phyloP scores from a whole-genome alignment of 2,329 filamentous ascomycete genomes.

The Ascosphaera pollenicola region DNA sequence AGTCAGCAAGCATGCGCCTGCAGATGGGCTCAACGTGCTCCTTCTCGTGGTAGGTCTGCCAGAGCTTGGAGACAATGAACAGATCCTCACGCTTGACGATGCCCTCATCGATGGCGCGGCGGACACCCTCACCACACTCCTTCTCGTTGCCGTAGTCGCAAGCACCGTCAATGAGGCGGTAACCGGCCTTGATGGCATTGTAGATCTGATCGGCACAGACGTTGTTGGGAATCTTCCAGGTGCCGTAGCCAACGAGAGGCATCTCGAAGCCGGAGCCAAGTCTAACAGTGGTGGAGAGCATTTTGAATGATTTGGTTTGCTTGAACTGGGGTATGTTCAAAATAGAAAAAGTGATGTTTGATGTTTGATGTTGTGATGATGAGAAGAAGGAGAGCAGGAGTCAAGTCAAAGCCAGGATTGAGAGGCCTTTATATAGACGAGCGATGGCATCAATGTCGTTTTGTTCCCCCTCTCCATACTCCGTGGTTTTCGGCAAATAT shows the following conservation, averaged over 20 bases:
- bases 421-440: too few relatives aligned
- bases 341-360: background rate
- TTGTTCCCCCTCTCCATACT: too few relatives aligned
- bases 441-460: too few relatives aligned
- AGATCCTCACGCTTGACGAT: slow-evolving; percentile 67
- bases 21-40: slow-evolving; percentile 55
- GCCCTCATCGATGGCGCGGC: slow-evolving; percentile 59
- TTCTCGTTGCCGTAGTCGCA: slow-evolving; percentile 64
- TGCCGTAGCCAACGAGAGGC: slow-evolving; percentile 25
- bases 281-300: slow-evolving; percentile 6
- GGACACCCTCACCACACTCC: slow-evolving; percentile 54
- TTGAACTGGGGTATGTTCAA: background rate
- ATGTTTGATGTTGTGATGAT: background rate
- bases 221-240: slow-evolving; percentile 65
- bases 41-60: slow-evolving; percentile 75
- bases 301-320: slow-evolving; percentile 5
- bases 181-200: slow-evolving; percentile 41
- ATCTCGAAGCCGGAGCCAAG: slow-evolving; percentile 14
- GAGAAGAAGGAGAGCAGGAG: too few relatives aligned
- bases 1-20: slow-evolving; percentile 58
- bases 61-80: slow-evolving; percentile 84
- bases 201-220: slow-evolving; percentile 57
- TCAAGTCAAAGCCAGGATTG: too few relatives aligned
- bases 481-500: too few relatives aligned
- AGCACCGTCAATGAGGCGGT: slow-evolving; percentile 38